Percentiles rank a stretch among this genome's conserved stretches.
Conservation (phyloP, 2,329 filamentous ascomycete species). For the Rhynchosporium agropyri region DNA sequence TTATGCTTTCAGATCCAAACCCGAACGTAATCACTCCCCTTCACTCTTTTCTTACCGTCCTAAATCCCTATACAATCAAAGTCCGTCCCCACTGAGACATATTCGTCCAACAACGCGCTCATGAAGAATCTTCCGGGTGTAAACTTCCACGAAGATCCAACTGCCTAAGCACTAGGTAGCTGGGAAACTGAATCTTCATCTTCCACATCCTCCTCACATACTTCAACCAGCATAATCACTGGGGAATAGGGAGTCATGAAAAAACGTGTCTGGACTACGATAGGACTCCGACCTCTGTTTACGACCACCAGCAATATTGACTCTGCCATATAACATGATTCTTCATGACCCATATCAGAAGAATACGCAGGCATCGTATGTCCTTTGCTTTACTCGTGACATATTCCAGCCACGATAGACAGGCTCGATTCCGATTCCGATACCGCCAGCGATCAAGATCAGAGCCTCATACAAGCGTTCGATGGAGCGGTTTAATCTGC, state of each 20-base stretch:
- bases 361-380: constrained; percentile 7
- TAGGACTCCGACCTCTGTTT: background rate
- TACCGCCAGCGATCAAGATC: constrained; percentile 34
- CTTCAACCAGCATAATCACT: too few relatives aligned
- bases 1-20: constrained; percentile 33
- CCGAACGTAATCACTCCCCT: background rate
- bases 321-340: constrained; percentile 9
- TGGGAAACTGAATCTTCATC: background rate
- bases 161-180: too few relatives aligned
- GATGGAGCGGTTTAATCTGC: constrained; percentile 22
- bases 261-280: background rate
- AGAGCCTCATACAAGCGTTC: constrained; percentile 29
- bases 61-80: too few relatives aligned
- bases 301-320: background rate
- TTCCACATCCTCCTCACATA: background rate
- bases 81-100: constrained; percentile 2
- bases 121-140: constrained; percentile 15
- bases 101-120: constrained; percentile 7
- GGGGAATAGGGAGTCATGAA: background rate
- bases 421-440: constrained; percentile 26
- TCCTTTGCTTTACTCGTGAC: constrained; percentile 14
- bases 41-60: too few relatives aligned
- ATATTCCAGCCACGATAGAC: constrained; percentile 29
- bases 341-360: constrained; percentile 31
- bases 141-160: background rate